Evolutionary conservation across 164 flowering plant genomes (phyloP), one percentile per base, ranked within the genome.

Genomic region (Liriodendron chinense): DNA sequence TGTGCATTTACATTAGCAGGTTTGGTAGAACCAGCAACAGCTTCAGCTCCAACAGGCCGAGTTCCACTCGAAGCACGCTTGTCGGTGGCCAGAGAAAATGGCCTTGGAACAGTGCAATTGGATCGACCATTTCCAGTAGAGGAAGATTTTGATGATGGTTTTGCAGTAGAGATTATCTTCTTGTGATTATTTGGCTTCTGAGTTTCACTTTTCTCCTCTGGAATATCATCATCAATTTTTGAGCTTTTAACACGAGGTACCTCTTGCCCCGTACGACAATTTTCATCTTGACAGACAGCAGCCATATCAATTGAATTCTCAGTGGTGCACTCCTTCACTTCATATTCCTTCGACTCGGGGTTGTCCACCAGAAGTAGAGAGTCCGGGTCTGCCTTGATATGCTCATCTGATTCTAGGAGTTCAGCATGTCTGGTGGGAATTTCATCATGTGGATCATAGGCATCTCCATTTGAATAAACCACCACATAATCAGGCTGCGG

Each of bases 11-110:
- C 47, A 22, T 78, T 81, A 50, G 79, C 72, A 63, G 83, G 72
- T 75, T 72, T 79, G 49, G 77, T 83, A 68, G 67, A 81, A 72
- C 65, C 71, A 69, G 72, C 75, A 65, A 79, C 85, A 76, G 78
- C 24, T 67, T 87, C 92, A 75, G 80, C 47, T 50, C 70, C 86
- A 67, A 65, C 34, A 71, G 84, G 82, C 26, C 89, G 91, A 74
- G 84, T 76, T 75, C 85, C 90, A 73, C 57, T 75, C 26, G 89
- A 85, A 77, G 98, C 89, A 76, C 90, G 94, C 84, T 85, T 91
- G 62, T 91, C 98, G 77, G 97, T 94, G 63, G 94, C 97, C 76
- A 91, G 71, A 71, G 94, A 71, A 87, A 93, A 95, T 68, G 98
- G 97, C 72, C 85, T 89, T 0, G 98, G 90, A 71, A 89, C 85